Percentiles rank a stretch among this genome's conserved stretches.
Conservation (phyloP, 1,139 yeast genomes). For the Pichia sp. region DNA sequence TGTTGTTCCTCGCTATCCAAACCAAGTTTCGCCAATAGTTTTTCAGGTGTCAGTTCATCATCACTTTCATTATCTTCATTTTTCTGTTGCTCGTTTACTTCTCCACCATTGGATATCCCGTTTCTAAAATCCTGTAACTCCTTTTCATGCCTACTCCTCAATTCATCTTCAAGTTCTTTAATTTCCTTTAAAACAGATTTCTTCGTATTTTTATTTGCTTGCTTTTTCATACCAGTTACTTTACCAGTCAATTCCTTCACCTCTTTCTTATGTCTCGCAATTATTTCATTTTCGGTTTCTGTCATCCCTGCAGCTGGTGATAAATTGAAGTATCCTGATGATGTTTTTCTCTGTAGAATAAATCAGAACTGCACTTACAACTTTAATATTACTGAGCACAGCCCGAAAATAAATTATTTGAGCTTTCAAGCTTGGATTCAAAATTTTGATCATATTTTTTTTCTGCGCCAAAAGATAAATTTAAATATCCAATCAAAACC, state of each 20-base stretch:
- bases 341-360: too few relatives aligned
- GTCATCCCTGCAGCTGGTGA: not conserved
- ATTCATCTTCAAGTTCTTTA: slow-evolving; percentile 47
- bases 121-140: slow-evolving; percentile 35
- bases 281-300: slow-evolving; percentile 45
- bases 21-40: slow-evolving; percentile 49
- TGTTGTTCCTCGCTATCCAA: slow-evolving; percentile 19
- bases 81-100: slow-evolving; percentile 15
- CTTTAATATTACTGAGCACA: too few relatives aligned
- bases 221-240: slow-evolving; percentile 71
- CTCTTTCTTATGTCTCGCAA: slow-evolving; percentile 64
- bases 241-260: slow-evolving; percentile 56
- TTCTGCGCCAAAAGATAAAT: too few relatives aligned
- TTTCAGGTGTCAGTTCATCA: slow-evolving; percentile 57
- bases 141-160: slow-evolving; percentile 44
- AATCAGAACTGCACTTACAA: too few relatives aligned
- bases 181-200: slow-evolving; percentile 51
- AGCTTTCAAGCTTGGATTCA: too few relatives aligned
- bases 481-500: not conserved
- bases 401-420: too few relatives aligned
- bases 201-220: slow-evolving; percentile 73
- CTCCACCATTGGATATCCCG: not conserved
- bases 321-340: not conserved
- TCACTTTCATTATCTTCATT: slow-evolving; percentile 25
- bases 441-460: too few relatives aligned